Percentiles rank a stretch among this genome's conserved stretches.
These are phyloP conservation scores for Ascobolus immersus DNA, from an alignment of 495 filamentous ascomycete species.

Conservation along the genomic window DNA sequence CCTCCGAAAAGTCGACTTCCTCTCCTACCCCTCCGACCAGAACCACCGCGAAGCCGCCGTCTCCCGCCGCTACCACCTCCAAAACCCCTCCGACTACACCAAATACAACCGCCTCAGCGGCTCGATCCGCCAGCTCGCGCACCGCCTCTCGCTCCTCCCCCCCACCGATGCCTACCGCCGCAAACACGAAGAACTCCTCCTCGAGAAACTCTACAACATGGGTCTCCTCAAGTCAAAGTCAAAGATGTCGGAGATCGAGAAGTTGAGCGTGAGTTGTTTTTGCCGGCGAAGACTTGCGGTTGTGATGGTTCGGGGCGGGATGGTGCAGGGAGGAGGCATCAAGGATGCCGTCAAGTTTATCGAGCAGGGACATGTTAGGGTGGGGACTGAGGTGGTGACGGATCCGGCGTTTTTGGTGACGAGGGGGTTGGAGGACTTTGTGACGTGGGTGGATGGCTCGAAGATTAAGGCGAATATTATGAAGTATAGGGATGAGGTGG, in stretches of 20 bases:
- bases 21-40: constrained; percentile 72
- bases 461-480: constrained; percentile 93
- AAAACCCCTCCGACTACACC: constrained; percentile 58
- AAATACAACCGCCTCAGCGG: constrained; percentile 78
- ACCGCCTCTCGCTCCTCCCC: constrained; percentile 55
- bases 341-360: constrained; percentile 61
- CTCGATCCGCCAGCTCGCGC: constrained; percentile 62
- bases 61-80: constrained; percentile 63
- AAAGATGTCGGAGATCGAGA: constrained; percentile 65
- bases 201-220: constrained; percentile 78
- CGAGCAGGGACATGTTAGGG: constrained; percentile 85
- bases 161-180: constrained; percentile 47
- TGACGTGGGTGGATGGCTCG: constrained; percentile 85
- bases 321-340: constrained; percentile 78
- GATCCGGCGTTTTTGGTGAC: constrained; percentile 60
- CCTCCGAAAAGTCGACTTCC: constrained; percentile 83
- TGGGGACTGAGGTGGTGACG: constrained; percentile 72
- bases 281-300: constrained; percentile 57
- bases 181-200: constrained; percentile 55
- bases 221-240: constrained; percentile 47
- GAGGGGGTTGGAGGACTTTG: constrained; percentile 78
- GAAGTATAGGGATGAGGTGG: constrained; percentile 78
- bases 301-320: constrained; percentile 63
- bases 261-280: constrained; percentile 64
- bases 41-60: constrained; percentile 59